phyloP scores from a whole-genome alignment of 106 monocot genomes.

The Allium sativum region DNA sequence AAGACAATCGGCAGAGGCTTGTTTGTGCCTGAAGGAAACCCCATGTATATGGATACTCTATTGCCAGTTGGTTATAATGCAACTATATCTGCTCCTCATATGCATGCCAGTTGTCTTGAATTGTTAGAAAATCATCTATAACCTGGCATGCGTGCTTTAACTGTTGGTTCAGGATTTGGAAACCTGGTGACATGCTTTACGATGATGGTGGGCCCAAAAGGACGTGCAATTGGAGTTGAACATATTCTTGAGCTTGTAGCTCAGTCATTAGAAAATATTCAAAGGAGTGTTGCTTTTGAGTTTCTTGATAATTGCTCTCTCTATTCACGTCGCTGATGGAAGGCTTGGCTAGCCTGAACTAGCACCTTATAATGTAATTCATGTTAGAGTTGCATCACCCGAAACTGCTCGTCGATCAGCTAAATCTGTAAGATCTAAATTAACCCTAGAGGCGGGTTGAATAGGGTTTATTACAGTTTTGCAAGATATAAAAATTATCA shows the following conservation, averaged over 20 bases:
- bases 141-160: slow-evolving; percentile 73
- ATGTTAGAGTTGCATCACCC: slow-evolving; percentile 64
- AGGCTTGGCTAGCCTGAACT: slow-evolving; percentile 57
- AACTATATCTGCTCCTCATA: slow-evolving; percentile 90
- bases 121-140: slow-evolving; percentile 65
- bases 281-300: slow-evolving; percentile 57
- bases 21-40: slow-evolving; percentile 49
- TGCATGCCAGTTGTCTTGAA: slow-evolving; percentile 79
- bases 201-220: slow-evolving; percentile 85
- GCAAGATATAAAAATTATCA: no score
- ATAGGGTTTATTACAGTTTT: no score
- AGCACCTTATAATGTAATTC: slow-evolving; percentile 68
- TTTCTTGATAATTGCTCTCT: slow-evolving; percentile 51
- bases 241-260: slow-evolving; percentile 73
- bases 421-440: no score
- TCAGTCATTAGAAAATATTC: slow-evolving; percentile 59
- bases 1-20: slow-evolving; percentile 61
- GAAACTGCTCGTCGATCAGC: slow-evolving; percentile 49
- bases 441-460: no score
- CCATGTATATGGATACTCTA: slow-evolving; percentile 62
- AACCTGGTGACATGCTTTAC: slow-evolving; percentile 83
- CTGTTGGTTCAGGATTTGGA: slow-evolving; percentile 85
- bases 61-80: slow-evolving; percentile 88
- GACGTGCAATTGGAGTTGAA: slow-evolving; percentile 63
- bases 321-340: slow-evolving; percentile 70